phyloP scores from a whole-genome alignment of 805 yeast genomes.

The Barnettozyma vustinii region DNA sequence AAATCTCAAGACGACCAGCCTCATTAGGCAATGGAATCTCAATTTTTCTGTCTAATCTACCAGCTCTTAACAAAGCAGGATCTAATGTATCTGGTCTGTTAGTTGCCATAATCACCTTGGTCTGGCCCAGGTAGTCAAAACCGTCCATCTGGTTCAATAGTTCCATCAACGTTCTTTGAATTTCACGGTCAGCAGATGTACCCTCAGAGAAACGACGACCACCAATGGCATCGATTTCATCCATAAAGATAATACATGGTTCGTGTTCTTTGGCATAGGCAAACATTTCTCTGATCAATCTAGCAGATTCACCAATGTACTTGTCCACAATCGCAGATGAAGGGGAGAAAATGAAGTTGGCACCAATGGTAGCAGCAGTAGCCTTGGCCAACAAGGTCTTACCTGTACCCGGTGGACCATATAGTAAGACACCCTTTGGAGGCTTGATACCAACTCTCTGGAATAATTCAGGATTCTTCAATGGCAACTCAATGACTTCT shows the following conservation, averaged over 20 bases:
- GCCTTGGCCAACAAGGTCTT: conserved; percentile 95
- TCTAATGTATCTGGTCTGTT: conserved; percentile 97
- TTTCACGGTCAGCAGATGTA: conserved; percentile 97
- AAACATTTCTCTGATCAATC: conserved; percentile 96
- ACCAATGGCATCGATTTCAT: conserved; percentile 98
- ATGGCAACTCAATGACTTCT: conserved; percentile 95
- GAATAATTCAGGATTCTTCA: conserved; percentile 94
- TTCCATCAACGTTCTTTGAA: conserved; percentile 97
- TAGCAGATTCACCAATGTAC: conserved; percentile 96
- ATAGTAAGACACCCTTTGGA: conserved; percentile 95
- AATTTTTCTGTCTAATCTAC: conserved; percentile 93
- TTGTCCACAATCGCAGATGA: conserved; percentile 98
- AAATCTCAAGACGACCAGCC: conserved; percentile 88
- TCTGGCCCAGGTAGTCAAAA: conserved; percentile 92
- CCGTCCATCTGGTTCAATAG: conserved; percentile 98
- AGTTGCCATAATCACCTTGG: conserved; percentile 98
- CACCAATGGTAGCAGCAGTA: conserved; percentile 97
- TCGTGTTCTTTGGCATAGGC: conserved; percentile 96
- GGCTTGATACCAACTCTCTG: conserved; percentile 95
- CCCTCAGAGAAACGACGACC: conserved; percentile 98
- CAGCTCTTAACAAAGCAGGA: conserved; percentile 96
- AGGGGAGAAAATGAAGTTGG: conserved; percentile 96
- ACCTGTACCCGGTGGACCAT: conserved; percentile 99
- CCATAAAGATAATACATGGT: conserved; percentile 97
- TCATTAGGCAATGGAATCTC: conserved; percentile 96